A percentile compares a stretch with the other conserved stretches of the same genome.
These are phyloP conservation scores for Cytospora piceicola DNA, from an alignment of 2,329 filamentous ascomycete species.

Conservation along the genomic window DNA sequence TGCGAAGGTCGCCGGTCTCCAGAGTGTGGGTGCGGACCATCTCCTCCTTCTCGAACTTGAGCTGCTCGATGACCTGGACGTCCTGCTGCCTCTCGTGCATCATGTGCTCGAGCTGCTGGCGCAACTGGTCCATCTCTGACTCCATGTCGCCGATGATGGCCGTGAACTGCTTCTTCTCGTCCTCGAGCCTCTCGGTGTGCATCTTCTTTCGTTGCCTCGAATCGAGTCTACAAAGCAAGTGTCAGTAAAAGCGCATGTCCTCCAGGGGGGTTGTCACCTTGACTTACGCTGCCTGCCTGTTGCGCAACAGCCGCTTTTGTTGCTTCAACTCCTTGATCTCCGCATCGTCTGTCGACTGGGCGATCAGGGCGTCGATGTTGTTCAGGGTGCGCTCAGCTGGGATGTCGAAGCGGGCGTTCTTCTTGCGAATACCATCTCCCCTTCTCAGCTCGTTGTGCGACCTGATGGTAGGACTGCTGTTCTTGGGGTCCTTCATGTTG, in stretches of 20 bases:
- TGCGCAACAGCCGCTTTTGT: constrained; percentile 91
- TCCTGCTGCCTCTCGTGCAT: constrained; percentile 74
- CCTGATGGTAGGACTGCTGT: constrained; percentile 70
- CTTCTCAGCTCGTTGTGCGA: constrained; percentile 77
- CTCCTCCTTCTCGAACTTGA: constrained; percentile 88
- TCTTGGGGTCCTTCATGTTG: constrained; percentile 57
- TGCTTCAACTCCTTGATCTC: constrained; percentile 98
- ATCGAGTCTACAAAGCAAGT: constrained; percentile 68
- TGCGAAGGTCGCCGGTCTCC: constrained; percentile 88
- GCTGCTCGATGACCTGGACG: constrained; percentile 73
- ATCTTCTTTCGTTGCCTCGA: constrained; percentile 97
- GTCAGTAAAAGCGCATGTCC: constrained; percentile 29
- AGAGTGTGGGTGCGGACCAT: constrained; percentile 86
- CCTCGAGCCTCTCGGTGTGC: constrained; percentile 94
- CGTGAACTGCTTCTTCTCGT: constrained; percentile 93
- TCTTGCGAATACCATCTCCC: constrained; percentile 93
- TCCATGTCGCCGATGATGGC: constrained; percentile 77
- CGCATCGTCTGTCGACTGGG: constrained; percentile 84
- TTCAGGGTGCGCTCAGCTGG: constrained; percentile 86
- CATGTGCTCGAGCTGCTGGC: constrained; percentile 71
- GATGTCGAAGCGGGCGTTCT: constrained; percentile 98
- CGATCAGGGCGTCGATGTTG: constrained; percentile 94
- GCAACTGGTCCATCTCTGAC: constrained; percentile 72
- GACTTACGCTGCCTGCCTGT: constrained; percentile 93
- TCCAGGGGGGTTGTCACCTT: constrained; percentile 20